These are phyloP conservation scores for Triticum urartu DNA, from an alignment of 176 grass and related monocot genomes.

Conservation along the genomic window DNA sequence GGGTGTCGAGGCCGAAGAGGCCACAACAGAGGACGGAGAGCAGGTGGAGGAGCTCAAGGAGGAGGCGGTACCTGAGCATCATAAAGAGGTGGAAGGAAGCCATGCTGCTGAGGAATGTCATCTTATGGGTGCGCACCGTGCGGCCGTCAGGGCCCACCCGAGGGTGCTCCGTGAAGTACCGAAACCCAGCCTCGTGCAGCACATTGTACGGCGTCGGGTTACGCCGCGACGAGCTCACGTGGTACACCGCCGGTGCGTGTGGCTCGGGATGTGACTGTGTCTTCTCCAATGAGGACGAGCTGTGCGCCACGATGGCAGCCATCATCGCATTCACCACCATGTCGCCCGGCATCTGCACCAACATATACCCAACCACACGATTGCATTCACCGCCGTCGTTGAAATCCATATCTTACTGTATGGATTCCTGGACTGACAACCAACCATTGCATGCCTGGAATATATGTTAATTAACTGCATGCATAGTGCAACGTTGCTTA, in stretches of 20 bases:
- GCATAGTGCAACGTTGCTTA: neutral
- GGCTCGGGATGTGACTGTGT: neutral
- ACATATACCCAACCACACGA: neutral
- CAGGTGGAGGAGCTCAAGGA: slow-evolving; percentile 46
- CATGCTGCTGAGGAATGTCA: slow-evolving; percentile 51
- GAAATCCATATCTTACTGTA: neutral
- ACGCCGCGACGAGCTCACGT: slow-evolving; percentile 51
- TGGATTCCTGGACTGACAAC: neutral
- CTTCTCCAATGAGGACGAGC: neutral
- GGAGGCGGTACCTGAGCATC: slow-evolving; percentile 50
- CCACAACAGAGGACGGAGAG: slow-evolving; percentile 26
- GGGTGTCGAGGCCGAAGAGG: neutral
- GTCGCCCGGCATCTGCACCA: slow-evolving; percentile 70
- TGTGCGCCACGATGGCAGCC: slow-evolving; percentile 35
- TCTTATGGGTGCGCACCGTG: slow-evolving; percentile 5
- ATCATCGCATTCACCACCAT: slow-evolving; percentile 92
- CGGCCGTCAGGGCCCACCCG: slow-evolving; percentile 42
- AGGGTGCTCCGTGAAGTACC: slow-evolving; percentile 65
- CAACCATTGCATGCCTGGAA: neutral
- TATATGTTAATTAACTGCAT: neutral
- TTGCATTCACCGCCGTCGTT: neutral
- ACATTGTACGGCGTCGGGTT: slow-evolving; percentile 51
- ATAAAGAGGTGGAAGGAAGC: slow-evolving; percentile 48
- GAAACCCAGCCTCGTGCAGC: slow-evolving; percentile 34
- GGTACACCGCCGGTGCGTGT: slow-evolving; percentile 29